These are phyloP conservation scores for Pythium myriotylum DNA, from an alignment of 352 stramenopile genomes.

Conservation along the genomic window DNA sequence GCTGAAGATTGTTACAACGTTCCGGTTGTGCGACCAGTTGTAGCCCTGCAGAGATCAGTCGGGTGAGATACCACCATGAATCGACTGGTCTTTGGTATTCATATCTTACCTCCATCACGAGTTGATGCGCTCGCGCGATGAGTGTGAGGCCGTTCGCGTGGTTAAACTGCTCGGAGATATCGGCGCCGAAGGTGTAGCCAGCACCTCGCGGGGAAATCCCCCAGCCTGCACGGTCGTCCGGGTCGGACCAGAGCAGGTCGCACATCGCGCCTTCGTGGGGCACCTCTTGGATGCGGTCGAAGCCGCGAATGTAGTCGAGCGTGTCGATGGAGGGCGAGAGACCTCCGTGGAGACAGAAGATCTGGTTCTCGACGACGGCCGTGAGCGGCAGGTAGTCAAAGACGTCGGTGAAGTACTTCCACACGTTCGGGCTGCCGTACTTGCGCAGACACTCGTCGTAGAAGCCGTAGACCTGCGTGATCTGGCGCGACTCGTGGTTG, in stretches of 20 bases:
- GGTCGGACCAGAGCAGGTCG: constrained; percentile 98
- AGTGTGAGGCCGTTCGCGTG: constrained; percentile 93
- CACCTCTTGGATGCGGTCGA: constrained; percentile 95
- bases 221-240: constrained; percentile 94
- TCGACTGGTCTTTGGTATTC: background rate
- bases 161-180: constrained; percentile 94
- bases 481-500: constrained; percentile 97
- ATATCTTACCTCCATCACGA: constrained; percentile 92
- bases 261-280: constrained; percentile 98
- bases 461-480: constrained; percentile 97
- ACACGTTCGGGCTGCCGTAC: constrained; percentile 92
- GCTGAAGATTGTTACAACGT: constrained; percentile 98
- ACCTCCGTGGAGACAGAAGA: constrained; percentile 88
- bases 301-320: constrained; percentile 93
- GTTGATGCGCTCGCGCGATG: constrained; percentile 93
- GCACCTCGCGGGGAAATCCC: constrained; percentile 93
- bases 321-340: constrained; percentile 89
- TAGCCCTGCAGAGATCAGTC: constrained; percentile 58
- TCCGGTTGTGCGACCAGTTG: constrained; percentile 96
- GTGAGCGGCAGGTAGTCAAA: constrained; percentile 97
- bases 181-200: constrained; percentile 93
- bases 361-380: constrained; percentile 94
- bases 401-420: constrained; percentile 85
- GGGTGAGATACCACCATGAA: background rate
- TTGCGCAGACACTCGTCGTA: constrained; percentile 99